phyloP scores from a whole-genome alignment of 2,329 filamentous ascomycete species.

The Fonsecaea monophora region DNA sequence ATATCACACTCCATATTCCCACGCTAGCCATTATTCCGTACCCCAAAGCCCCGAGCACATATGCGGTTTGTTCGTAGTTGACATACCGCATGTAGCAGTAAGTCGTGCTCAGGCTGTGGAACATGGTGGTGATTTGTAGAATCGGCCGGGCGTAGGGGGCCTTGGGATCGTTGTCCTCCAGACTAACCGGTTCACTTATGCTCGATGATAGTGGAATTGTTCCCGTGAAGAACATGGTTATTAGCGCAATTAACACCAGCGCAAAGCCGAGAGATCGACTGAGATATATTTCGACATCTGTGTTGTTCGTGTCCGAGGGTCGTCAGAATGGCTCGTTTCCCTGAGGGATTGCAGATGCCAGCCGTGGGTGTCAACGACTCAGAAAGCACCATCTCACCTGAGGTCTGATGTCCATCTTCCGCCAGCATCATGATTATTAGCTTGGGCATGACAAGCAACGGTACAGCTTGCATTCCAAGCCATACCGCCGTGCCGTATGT shows the following conservation, averaged over 20 bases:
- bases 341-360: slow-evolving; percentile 4
- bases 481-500: slow-evolving; percentile 54
- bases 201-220: slow-evolving; percentile 68
- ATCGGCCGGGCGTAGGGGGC: slow-evolving; percentile 71
- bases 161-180: slow-evolving; percentile 54
- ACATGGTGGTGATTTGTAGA: slow-evolving; percentile 69
- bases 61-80: slow-evolving; percentile 61
- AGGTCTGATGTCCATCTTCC: slow-evolving; percentile 62
- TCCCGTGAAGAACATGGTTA: slow-evolving; percentile 73
- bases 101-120: slow-evolving; percentile 68
- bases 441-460: slow-evolving; percentile 66
- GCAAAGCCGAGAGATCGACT: slow-evolving; percentile 72
- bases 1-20: slow-evolving; percentile 70
- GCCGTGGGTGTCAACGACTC: slow-evolving; percentile 4
- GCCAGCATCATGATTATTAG: slow-evolving; percentile 67
- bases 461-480: slow-evolving; percentile 55
- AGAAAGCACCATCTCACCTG: slow-evolving; percentile 51
- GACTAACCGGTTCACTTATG: slow-evolving; percentile 49
- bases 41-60: slow-evolving; percentile 65
- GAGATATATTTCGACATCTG: slow-evolving; percentile 74
- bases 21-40: slow-evolving; percentile 65
- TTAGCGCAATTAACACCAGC: slow-evolving; percentile 68
- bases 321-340: slow-evolving; percentile 10
- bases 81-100: slow-evolving; percentile 73
- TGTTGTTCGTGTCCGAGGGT: slow-evolving; percentile 22